These are phyloP conservation scores for Vigna radiata DNA, from an alignment of 306 rosid genomes.

Conservation along the genomic window DNA sequence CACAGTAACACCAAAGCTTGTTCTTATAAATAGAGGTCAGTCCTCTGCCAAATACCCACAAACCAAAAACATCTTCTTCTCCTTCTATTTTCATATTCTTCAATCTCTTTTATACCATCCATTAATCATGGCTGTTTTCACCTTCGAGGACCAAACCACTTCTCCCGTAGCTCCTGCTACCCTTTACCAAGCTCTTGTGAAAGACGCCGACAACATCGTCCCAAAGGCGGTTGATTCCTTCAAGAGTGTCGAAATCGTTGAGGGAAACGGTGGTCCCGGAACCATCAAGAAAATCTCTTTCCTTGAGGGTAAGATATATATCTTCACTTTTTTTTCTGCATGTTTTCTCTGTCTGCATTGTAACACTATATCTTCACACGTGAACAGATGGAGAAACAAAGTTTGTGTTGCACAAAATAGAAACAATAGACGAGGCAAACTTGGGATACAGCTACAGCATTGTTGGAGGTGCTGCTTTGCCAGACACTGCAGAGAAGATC, in stretches of 20 bases:
- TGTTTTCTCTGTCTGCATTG: no score
- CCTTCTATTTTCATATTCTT: neutral
- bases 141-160: constrained; percentile 45
- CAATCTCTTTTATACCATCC: neutral
- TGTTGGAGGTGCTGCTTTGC: constrained; percentile 45
- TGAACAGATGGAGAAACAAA: constrained; percentile 41
- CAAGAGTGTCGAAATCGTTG: neutral
- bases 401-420: constrained; percentile 49
- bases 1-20: neutral
- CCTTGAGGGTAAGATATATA: neutral
- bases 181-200: constrained; percentile 51
- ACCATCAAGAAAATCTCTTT: neutral
- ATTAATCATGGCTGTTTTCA: constrained; percentile 60
- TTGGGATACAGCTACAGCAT: constrained; percentile 49
- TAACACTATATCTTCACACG: no score
- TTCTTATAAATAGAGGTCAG: constrained; percentile 26
- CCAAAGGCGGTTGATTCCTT: neutral
- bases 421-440: constrained; percentile 43
- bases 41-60: constrained; percentile 13
- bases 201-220: neutral
- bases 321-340: neutral
- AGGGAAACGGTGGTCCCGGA: constrained; percentile 16
- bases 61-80: neutral
- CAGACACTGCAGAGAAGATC: constrained; percentile 45
- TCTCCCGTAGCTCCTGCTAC: constrained; percentile 49